Base-by-base conservation (phyloP, 345 rosid species). In the Kandelia obovata region DNA sequence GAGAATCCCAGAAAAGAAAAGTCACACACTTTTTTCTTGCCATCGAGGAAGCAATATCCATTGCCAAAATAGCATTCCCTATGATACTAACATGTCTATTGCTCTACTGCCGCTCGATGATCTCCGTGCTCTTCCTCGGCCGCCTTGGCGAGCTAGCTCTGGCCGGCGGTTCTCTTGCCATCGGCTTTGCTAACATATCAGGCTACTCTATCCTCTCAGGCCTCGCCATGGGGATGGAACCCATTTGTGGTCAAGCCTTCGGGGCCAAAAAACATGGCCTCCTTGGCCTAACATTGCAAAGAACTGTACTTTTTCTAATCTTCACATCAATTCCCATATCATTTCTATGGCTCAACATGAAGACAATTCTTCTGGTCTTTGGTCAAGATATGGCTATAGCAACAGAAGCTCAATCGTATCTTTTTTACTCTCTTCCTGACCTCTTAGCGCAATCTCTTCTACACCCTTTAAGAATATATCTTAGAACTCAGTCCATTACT, bases 131-230 rank as follows among this genome's bases (percentile, higher is more conserved):
- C 9, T 92, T 85, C 76, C 97, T 92, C 6, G 92, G 97, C 34
- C 82, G 76, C 28, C 88, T 87, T 0, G 97, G 96, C 0, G 93
- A 83, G 21, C 80, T 85, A 0, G 75, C 93, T 58, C 77, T 92
- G 35, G 96, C 97, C 0, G 98, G 96, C 5, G 98, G 98, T 25
- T 87, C 98, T 0, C 89, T 93, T 11, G 98, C 97, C 21, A 49
- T 87, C 2, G 96, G 89, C 19, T 93, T 93, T 39, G 97, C 97
- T 19, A 93, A 93, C 80, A 91, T 93, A 53, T 89, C 94, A 3
- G 98, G 97, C 2, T 91, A 93, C 75, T 91, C 98, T 21, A 66
- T 93, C 66, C 90, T 91, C 61, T 89, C 97, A 3, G 98, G 98
- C 57, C 85, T 93, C 2, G 88, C 95, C 71, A 83, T 84, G 86